phyloP scores from a whole-genome alignment of 208 protist species.

The Leishmania mexicana region DNA sequence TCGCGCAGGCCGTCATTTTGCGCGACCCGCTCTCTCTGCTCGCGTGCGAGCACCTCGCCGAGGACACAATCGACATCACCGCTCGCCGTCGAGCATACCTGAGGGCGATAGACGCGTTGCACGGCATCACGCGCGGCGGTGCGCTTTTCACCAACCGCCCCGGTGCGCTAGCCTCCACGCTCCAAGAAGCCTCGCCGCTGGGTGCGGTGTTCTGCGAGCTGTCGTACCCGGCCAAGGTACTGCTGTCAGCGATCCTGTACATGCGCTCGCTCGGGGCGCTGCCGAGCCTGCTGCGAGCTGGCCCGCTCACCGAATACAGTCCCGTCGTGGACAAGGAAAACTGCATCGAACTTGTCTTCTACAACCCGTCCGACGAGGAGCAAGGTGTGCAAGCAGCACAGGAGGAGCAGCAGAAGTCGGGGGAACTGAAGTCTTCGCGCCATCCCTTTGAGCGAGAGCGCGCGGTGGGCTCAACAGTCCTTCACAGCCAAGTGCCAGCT shows the following conservation, averaged over 20 bases:
- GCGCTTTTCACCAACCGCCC: background rate
- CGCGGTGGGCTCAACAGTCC: background rate
- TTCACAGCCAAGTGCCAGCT: background rate
- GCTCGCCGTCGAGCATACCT: slow-evolving; percentile 23
- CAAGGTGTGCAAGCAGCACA: slow-evolving; percentile 19
- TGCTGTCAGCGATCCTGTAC: slow-evolving; percentile 77
- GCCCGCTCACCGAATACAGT: slow-evolving; percentile 60
- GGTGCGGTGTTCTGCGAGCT: slow-evolving; percentile 52
- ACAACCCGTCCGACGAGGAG: slow-evolving; percentile 36
- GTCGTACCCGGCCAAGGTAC: slow-evolving; percentile 64
- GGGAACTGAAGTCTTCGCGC: background rate
- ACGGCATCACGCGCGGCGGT: slow-evolving; percentile 5
- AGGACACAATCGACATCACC: slow-evolving; percentile 31
- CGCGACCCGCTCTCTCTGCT: slow-evolving; percentile 50
- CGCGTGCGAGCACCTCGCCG: slow-evolving; percentile 53
- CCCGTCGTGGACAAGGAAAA: slow-evolving; percentile 76
- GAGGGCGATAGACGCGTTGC: slow-evolving; percentile 14
- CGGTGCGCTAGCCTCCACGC: slow-evolving; percentile 18
- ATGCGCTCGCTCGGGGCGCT: slow-evolving; percentile 80
- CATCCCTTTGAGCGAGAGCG: background rate
- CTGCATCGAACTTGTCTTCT: slow-evolving; percentile 86
- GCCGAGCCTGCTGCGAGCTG: slow-evolving; percentile 73
- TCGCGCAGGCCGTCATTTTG: slow-evolving; percentile 51
- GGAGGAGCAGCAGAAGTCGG: slow-evolving; percentile 28
- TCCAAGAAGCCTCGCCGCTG: slow-evolving; percentile 31